phyloP scores from a whole-genome alignment of 176 grass and related monocot genomes.

The Rhynchospora breviuscula region DNA sequence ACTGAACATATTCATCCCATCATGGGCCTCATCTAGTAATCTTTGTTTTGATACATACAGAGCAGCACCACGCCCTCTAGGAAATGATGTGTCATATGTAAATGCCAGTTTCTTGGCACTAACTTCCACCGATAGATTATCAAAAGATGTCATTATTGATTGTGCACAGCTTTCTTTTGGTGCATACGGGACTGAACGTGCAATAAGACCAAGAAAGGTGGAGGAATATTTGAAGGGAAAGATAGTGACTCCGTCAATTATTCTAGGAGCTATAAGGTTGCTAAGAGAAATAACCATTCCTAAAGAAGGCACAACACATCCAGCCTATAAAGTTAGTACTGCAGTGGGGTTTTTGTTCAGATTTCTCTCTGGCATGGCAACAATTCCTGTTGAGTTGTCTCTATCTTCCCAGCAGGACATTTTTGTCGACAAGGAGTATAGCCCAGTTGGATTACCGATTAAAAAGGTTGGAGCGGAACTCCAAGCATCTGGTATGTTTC shows the following conservation, averaged over 20 bases:
- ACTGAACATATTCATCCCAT: slow-evolving; percentile 37
- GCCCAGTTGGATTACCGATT: slow-evolving; percentile 31
- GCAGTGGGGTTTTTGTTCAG: slow-evolving; percentile 34
- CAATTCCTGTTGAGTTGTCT: neutral
- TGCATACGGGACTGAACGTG: slow-evolving; percentile 30
- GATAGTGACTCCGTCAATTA: slow-evolving; percentile 7
- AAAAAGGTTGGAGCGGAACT: slow-evolving; percentile 31
- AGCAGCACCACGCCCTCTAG: slow-evolving; percentile 33
- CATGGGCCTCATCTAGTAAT: neutral
- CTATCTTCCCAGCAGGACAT: slow-evolving; percentile 30
- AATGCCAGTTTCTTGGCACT: slow-evolving; percentile 36
- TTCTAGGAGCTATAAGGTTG: slow-evolving; percentile 32
- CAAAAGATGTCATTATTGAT: slow-evolving; percentile 1
- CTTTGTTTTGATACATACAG: slow-evolving; percentile 37
- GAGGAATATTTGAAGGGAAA: slow-evolving; percentile 36
- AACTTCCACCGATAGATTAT: slow-evolving; percentile 3
- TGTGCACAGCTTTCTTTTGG: slow-evolving; percentile 32
- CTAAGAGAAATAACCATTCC: slow-evolving; percentile 33
- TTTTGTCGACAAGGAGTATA: slow-evolving; percentile 11
- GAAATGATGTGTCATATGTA: slow-evolving; percentile 36
- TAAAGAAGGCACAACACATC: slow-evolving; percentile 28
- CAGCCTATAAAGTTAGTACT: slow-evolving; percentile 27
- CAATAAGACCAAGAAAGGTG: slow-evolving; percentile 33
- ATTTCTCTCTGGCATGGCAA: slow-evolving; percentile 16
- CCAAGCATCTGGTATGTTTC: slow-evolving; percentile 38